These are phyloP conservation scores for Echium plantagineum DNA, from an alignment of 257 asterid species.

Conservation along the genomic window DNA sequence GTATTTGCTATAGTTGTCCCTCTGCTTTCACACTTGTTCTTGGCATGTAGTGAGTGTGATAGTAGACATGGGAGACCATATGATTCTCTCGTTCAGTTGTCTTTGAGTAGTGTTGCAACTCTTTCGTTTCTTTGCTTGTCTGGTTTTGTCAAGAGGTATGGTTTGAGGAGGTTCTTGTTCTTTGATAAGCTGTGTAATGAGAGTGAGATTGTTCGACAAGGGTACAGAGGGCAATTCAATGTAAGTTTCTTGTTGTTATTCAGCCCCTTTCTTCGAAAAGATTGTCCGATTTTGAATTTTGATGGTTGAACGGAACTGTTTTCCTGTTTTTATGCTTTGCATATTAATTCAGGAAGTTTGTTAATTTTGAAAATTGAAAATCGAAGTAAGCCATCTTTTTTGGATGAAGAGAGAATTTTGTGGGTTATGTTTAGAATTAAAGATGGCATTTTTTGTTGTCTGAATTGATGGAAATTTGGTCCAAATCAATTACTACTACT, in stretches of 20 bases:
- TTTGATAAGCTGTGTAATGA: slow-evolving; percentile 63
- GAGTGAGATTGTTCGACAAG: slow-evolving; percentile 58
- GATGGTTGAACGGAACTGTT: too few species aligned
- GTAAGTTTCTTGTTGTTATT: slow-evolving; percentile 25
- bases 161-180: slow-evolving; percentile 60
- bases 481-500: too few species aligned
- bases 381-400: too few species aligned
- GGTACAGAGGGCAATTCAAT: slow-evolving; percentile 53
- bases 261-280: too few species aligned
- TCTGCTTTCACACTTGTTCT: slow-evolving; percentile 48
- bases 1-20: slow-evolving; percentile 65
- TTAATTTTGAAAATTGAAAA: too few species aligned
- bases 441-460: too few species aligned
- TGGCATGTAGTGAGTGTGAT: slow-evolving; percentile 61
- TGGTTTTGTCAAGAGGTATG: slow-evolving; percentile 49
- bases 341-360: too few species aligned
- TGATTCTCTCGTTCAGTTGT: slow-evolving; percentile 50
- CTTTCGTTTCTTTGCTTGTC: slow-evolving; percentile 67
- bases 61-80: slow-evolving; percentile 46
- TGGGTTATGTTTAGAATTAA: too few species aligned
- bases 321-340: too few species aligned
- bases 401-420: too few species aligned
- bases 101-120: slow-evolving; percentile 53
- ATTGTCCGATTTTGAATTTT: too few species aligned
- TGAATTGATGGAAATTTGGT: too few species aligned